phyloP scores from a whole-genome alignment of 164 flowering plant species.

The Vitis rotundifolia region DNA sequence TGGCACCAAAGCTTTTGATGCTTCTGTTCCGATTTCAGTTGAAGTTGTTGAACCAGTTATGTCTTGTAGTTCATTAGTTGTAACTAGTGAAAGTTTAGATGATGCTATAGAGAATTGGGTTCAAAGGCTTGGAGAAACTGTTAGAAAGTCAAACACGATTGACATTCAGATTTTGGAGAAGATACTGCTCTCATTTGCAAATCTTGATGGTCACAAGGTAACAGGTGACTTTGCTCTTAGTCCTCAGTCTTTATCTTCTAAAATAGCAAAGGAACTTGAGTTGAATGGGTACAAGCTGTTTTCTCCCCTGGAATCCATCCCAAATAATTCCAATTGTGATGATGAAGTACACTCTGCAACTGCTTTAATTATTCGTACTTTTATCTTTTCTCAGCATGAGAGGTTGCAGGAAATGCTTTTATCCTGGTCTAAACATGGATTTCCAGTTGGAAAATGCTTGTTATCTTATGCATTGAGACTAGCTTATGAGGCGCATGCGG shows the following conservation, averaged over 20 bases:
- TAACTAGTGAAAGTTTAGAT: slow-evolving; percentile 7
- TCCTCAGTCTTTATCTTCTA: slow-evolving; percentile 35
- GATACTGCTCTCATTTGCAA: slow-evolving; percentile 30
- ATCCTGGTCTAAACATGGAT: slow-evolving; percentile 45
- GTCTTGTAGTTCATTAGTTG: slow-evolving; percentile 8
- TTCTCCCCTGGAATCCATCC: slow-evolving; percentile 17
- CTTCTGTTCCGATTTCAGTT: slow-evolving; percentile 12
- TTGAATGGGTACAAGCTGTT: slow-evolving; percentile 36
- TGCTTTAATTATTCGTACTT: slow-evolving; percentile 35
- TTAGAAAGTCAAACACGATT: slow-evolving; percentile 24
- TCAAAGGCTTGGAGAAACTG: slow-evolving; percentile 24
- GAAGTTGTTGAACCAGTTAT: slow-evolving; percentile 4
- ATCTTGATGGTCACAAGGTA: slow-evolving; percentile 2
- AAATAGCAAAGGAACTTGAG: slow-evolving; percentile 32
- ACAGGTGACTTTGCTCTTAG: slow-evolving; percentile 7
- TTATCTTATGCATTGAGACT: slow-evolving; percentile 48
- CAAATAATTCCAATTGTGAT: slow-evolving; percentile 17
- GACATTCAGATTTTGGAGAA: slow-evolving; percentile 38
- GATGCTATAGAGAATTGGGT: slow-evolving; percentile 24
- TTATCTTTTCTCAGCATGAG: slow-evolving; percentile 34
- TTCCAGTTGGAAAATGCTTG: slow-evolving; percentile 42
- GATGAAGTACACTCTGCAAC: slow-evolving; percentile 46
- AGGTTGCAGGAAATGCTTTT: slow-evolving; percentile 37
- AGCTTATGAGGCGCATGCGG: slow-evolving; percentile 37
- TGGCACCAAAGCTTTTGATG: slow-evolving; percentile 2